Evolutionary conservation across 1,284 basidiomycete genomes (phyloP).

Genomic region (Wallemia ichthyophaga): DNA sequence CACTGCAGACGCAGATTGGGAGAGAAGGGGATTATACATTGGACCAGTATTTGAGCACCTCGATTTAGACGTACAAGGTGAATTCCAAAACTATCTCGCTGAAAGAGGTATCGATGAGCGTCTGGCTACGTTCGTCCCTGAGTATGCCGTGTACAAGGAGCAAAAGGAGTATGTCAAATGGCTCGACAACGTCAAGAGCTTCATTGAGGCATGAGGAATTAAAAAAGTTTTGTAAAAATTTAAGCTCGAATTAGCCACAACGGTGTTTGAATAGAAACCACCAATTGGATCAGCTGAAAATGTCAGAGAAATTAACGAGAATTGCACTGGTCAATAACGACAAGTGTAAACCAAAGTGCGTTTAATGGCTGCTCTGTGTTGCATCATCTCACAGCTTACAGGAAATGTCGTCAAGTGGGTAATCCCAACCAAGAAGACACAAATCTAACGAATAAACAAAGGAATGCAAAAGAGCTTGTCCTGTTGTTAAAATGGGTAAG

Average conservation of each 20-base stretch:
- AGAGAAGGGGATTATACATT: conserved; percentile 62
- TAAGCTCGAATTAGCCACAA: too few relatives aligned
- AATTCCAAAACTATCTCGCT: conserved; percentile 49
- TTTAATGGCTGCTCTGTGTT: neutral
- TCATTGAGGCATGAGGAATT: conserved; percentile 32
- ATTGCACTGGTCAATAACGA: conserved; percentile 81
- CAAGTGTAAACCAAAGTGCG: conserved; percentile 15
- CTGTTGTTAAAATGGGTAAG: conserved; percentile 87
- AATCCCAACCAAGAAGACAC: neutral
- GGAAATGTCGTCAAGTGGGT: neutral
- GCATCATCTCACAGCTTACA: neutral
- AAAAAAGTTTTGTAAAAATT: neutral
- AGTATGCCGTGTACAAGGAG: conserved; percentile 63
- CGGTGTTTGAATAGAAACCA: neutral
- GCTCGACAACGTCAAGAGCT: conserved; percentile 53
- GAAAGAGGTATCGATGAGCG: conserved; percentile 64
- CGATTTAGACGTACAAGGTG: conserved; percentile 54
- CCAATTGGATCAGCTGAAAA: conserved; percentile 10
- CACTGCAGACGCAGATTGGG: conserved; percentile 75
- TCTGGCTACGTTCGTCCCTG: conserved; percentile 50
- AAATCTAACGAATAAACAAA: conserved; percentile 28
- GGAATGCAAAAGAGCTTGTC: conserved; percentile 86
- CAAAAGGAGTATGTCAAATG: conserved; percentile 81
- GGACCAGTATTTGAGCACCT: conserved; percentile 84
- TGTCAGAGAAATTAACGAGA: conserved; percentile 77